Percentiles rank a stretch among this genome's conserved stretches.
phyloP scores from a whole-genome alignment of 1,284 basidiomycete species.

The Amylostereum areolatum region DNA sequence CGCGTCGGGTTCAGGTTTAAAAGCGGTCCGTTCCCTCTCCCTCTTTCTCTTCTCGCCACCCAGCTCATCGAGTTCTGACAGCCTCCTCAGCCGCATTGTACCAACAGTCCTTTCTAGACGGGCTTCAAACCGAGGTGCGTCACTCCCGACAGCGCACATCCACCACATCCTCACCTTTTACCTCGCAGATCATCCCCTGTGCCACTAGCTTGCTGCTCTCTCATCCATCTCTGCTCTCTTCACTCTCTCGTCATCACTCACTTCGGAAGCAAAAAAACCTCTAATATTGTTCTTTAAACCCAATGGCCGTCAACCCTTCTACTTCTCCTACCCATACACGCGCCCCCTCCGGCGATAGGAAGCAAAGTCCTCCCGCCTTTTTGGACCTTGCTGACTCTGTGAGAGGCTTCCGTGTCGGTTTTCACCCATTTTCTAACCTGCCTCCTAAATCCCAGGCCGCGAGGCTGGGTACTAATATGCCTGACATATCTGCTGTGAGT shows the following conservation, averaged over 20 bases:
- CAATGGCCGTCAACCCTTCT: conserved; percentile 71
- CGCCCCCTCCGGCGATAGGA: conserved; percentile 58
- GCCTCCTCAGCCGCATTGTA: conserved; percentile 58
- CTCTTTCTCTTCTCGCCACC: conserved; percentile 15
- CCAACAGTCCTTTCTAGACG: conserved; percentile 72
- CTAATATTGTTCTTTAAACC: conserved; percentile 37
- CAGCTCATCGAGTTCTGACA: conserved; percentile 19
- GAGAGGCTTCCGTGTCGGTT: conserved; percentile 27
- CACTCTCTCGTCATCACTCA: conserved; percentile 21
- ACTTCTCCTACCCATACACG: conserved; percentile 66
- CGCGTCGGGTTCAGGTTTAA: conserved; percentile 22
- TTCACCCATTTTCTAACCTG: conserved; percentile 15
- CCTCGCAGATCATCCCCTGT: conserved; percentile 53
- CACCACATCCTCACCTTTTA: conserved; percentile 11
- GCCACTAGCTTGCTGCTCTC: conserved; percentile 56
- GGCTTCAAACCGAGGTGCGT: conserved; percentile 63
- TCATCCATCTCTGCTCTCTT: conserved; percentile 51
- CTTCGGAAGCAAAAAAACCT: conserved; percentile 37
- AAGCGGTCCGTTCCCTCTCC: conserved; percentile 20
- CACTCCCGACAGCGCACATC: conserved; percentile 6
- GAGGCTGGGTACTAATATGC: conserved; percentile 76
- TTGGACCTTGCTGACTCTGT: conserved; percentile 87
- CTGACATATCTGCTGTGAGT: conserved; percentile 75
- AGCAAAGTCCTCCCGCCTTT: conserved; percentile 83
- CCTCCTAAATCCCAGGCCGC: conserved; percentile 47